These are phyloP conservation scores for Fusarium concolor DNA, from an alignment of 2,329 filamentous ascomycete species.

Conservation along the genomic window DNA sequence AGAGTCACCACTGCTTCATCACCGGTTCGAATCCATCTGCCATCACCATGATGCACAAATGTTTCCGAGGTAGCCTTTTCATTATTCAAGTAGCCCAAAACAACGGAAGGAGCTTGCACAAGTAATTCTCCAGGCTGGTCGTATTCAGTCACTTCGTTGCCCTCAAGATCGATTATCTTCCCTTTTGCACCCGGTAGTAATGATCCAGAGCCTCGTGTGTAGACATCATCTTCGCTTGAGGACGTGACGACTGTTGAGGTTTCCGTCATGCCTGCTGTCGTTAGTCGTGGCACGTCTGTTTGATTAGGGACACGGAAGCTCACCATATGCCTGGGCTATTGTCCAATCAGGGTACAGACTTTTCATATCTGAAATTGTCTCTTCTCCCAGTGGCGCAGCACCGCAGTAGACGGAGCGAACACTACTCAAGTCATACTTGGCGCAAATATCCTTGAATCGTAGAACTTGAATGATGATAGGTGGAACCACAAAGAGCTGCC, in stretches of 20 bases:
- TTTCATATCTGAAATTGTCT: slow-evolving; percentile 72
- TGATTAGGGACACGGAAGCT: slow-evolving; percentile 54
- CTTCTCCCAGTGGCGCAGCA: slow-evolving; percentile 77
- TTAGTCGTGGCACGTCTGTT: not conserved
- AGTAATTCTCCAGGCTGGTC: slow-evolving; percentile 83
- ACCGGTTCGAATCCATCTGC: slow-evolving; percentile 83
- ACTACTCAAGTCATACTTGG: slow-evolving; percentile 30
- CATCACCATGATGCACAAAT: slow-evolving; percentile 73
- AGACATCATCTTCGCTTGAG: slow-evolving; percentile 68
- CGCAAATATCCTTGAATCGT: not conserved
- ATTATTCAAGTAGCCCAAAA: slow-evolving; percentile 88
- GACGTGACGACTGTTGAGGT: slow-evolving; percentile 21
- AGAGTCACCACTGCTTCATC: slow-evolving; percentile 81
- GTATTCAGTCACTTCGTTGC: slow-evolving; percentile 74
- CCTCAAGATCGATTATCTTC: slow-evolving; percentile 74
- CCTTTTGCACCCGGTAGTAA: slow-evolving; percentile 72
- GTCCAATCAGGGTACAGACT: slow-evolving; percentile 72
- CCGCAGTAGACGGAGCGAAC: slow-evolving; percentile 22
- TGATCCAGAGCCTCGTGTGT: slow-evolving; percentile 75
- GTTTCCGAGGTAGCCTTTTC: slow-evolving; percentile 85
- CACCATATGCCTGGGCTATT: slow-evolving; percentile 79
- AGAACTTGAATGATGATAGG: slow-evolving; percentile 31
- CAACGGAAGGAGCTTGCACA: slow-evolving; percentile 81
- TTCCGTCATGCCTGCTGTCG: slow-evolving; percentile 56
- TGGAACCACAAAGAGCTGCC: slow-evolving; percentile 21